Evolutionary conservation across 1,284 basidiomycete genomes (phyloP).

Genomic region (Sporisorium scitamineum): DNA sequence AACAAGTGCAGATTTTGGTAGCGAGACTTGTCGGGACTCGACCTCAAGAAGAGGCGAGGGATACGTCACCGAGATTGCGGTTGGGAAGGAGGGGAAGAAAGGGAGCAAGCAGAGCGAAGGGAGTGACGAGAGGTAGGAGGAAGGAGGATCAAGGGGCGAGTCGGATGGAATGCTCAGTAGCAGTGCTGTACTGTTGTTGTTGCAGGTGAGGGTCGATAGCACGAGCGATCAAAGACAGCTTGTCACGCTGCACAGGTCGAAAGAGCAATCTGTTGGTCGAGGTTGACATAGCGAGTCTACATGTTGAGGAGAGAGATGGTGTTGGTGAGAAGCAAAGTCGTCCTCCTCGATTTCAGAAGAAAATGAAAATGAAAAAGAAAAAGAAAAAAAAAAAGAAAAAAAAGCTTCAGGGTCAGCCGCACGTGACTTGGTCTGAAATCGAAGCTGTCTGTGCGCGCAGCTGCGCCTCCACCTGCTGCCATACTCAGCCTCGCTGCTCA

Average conservation of each 20-base stretch:
- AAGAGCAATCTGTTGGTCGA: background rate
- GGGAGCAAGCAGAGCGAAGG: background rate
- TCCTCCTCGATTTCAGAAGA: background rate
- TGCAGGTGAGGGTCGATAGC: background rate
- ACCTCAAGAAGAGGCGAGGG: slow-evolving; percentile 20
- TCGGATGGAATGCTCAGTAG: background rate
- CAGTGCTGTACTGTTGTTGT: background rate
- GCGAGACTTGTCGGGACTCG: slow-evolving; percentile 32
- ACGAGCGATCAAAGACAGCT: background rate
- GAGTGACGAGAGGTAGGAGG: background rate
- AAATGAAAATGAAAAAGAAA: background rate
- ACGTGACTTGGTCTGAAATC: background rate
- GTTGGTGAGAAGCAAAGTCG: background rate
- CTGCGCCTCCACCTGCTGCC: background rate
- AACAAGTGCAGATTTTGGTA: slow-evolving; percentile 35
- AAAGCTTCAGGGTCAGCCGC: background rate
- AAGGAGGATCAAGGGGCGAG: background rate
- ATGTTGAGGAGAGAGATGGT: background rate
- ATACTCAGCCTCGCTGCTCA: background rate
- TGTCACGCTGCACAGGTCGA: background rate
- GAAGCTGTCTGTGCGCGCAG: background rate
- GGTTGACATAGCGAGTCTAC: background rate
- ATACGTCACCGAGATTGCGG: slow-evolving; percentile 44
- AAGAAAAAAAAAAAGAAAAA: background rate
- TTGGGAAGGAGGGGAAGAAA: slow-evolving; percentile 4